Base-by-base conservation (phyloP, 2,329 filamentous ascomycete genomes). In the Grosmannia serpens region DNA sequence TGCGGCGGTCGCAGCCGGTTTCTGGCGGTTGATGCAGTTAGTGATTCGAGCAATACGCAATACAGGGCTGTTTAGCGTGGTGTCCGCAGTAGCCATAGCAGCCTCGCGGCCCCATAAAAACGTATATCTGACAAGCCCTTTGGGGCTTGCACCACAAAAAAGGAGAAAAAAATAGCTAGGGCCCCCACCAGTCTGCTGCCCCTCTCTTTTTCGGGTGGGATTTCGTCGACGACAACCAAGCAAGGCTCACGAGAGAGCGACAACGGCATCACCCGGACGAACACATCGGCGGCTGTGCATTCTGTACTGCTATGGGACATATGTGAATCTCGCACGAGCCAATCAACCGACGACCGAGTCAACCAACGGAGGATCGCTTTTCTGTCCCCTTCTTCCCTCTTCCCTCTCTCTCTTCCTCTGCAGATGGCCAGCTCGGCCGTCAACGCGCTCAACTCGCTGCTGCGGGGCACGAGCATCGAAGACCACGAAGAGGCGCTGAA, bases 401-500 rank as follows among this genome's bases (percentile, higher is more conserved):
- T 24, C 46, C 3, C 22, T 49, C 22, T 26, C 9, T 26, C n/a
- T 49, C 15, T 9, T 49, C 46, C 22, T 49, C 15, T 9, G 26
- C 46, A 8, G 41, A 65, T 64, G 64, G 62, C 63, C 41, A 53
- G 15, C 71, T 68, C 74, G 68, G 72, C 79, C 61, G 73, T 70
- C 64, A 66, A 76, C 41, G 71, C 74, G 59, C 76, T 84, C 66
- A 75, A 76, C 66, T 74, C 78, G 62, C 73, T 83, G 61, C 76
- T 86, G 64, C 77, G 77, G 61, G 70, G 73, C 56, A 70, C 82
- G 55, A 76, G 77, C 55, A 83, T 86, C 66, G 71, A 82, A 61
- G 88, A 94, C 74, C 86, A 91, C 70, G 82, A 87, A 53, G 85
- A 91, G 70, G 75, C 88, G 56, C 81, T 94, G 60, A 77, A 80